Base-by-base conservation (phyloP, 2,329 filamentous ascomycete genomes). In the Lojkania enalia region DNA sequence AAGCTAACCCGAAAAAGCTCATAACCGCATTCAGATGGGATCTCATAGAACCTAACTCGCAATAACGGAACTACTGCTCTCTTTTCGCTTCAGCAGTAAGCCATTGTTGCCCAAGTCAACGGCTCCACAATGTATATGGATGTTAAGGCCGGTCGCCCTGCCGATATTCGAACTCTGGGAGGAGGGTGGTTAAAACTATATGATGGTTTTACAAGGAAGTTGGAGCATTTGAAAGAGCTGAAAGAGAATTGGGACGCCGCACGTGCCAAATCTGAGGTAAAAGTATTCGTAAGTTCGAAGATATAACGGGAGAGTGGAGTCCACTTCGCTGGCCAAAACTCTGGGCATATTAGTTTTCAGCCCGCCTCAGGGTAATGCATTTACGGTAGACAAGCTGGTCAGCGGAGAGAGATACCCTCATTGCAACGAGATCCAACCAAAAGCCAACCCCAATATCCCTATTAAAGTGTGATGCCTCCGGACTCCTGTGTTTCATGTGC, bases 61-160 rank as follows among this genome's bases (percentile, higher is more conserved):
- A 52, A 48, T 20, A 46, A 19, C 27, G 48, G 50, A 16, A 52
- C 41, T 13, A 52, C 51, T 20, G 49, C 48, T 4, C 48, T 56
- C 15, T 56, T 49, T 15, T 56, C 45, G 2, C 47, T 54, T 20
- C 40, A 54, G 35, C 53, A 56, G 31, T 51, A 56, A 27, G 43
- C 51, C 19, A 54, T 56, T 29, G 53, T 54, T 21, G 53, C 48
- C 16, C 42, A 56, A 33, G 40, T 52, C 4, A 47, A 46, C 29
- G 53, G 53, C 31, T 45, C 36, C 3, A 43, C 37, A 40, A 48
- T 42, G 12, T 56, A 49, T 42, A 47, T 54, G 25, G 45, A 56
- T 39, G 48, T 46, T 3, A 51, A 44, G 36, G 48, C 35, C 12
- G 40, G 31, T 16, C 42, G 48, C n/a, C 45, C 53, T 25, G 38